Percentiles rank a stretch among this genome's conserved stretches.
Conservation (phyloP, 1,284 basidiomycete genomes). For the Moniliophthora roreri region DNA sequence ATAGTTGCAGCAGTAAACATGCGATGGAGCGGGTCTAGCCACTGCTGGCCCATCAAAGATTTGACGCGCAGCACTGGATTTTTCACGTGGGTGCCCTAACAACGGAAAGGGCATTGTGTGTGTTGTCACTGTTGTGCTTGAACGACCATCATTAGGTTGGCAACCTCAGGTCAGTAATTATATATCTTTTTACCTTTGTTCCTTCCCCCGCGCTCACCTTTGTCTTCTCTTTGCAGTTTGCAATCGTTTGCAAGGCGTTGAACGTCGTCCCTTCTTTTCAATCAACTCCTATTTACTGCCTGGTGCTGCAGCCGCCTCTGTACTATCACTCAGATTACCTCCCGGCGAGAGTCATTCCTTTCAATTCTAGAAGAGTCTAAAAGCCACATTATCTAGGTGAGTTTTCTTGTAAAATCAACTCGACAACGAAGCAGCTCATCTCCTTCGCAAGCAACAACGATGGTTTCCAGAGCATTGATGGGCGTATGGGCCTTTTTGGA, state of each 20-base stretch:
- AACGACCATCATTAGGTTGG: too few relatives aligned
- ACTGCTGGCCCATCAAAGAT: too few relatives aligned
- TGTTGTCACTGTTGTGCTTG: too few relatives aligned
- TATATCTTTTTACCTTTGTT: constrained; percentile 25
- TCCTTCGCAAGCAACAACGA: constrained; percentile 33
- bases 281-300: constrained; percentile 17
- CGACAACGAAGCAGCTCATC: background rate
- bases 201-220: constrained; percentile 25
- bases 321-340: constrained; percentile 20
- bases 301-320: constrained; percentile 31
- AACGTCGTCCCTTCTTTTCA: constrained; percentile 42
- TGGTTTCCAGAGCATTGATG: constrained; percentile 72
- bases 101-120: too few relatives aligned
- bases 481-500: constrained; percentile 71
- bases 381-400: background rate
- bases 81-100: too few relatives aligned
- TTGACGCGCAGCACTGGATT: too few relatives aligned
- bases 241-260: constrained; percentile 57
- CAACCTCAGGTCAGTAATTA: too few relatives aligned
- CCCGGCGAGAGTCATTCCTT: constrained; percentile 16
- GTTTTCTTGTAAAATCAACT: background rate
- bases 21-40: too few relatives aligned
- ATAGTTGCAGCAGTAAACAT: too few relatives aligned
- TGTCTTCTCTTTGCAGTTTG: constrained; percentile 33
- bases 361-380: background rate